Conservation (phyloP, 2,329 filamentous ascomycete genomes). For the Calonectria henricotiae region DNA sequence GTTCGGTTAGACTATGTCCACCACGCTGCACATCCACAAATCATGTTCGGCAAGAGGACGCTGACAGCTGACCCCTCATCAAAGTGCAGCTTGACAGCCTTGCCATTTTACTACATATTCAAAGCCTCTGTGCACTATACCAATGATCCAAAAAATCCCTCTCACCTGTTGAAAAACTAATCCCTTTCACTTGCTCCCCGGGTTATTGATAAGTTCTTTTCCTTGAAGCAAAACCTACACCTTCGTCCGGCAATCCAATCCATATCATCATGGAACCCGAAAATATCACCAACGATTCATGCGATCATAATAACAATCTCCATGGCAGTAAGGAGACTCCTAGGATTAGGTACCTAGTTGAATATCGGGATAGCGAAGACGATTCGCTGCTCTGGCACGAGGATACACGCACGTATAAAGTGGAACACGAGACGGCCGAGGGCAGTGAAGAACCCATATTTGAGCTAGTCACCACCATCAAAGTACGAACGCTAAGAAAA, state of each 20-base stretch:
- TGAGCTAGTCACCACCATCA: neutral
- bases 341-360: neutral
- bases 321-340: neutral
- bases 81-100: neutral
- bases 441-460: neutral
- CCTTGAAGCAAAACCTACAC: too few species aligned
- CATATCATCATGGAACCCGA: neutral
- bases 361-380: neutral
- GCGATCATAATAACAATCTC: neutral
- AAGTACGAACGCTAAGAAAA: neutral
- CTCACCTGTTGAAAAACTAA: too few species aligned
- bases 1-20: neutral
- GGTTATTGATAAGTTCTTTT: too few species aligned
- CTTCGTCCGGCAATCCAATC: too few species aligned
- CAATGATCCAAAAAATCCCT: too few species aligned
- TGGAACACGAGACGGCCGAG: neutral
- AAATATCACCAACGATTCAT: neutral
- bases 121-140: neutral
- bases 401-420: neutral
- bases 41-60: neutral
- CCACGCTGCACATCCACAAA: neutral
- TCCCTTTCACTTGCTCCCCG: too few species aligned
- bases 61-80: neutral
- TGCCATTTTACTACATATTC: neutral
- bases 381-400: neutral